These are phyloP conservation scores for Wickerhamomyces hampshirensis DNA, from an alignment of 805 yeast species.

Conservation along the genomic window DNA sequence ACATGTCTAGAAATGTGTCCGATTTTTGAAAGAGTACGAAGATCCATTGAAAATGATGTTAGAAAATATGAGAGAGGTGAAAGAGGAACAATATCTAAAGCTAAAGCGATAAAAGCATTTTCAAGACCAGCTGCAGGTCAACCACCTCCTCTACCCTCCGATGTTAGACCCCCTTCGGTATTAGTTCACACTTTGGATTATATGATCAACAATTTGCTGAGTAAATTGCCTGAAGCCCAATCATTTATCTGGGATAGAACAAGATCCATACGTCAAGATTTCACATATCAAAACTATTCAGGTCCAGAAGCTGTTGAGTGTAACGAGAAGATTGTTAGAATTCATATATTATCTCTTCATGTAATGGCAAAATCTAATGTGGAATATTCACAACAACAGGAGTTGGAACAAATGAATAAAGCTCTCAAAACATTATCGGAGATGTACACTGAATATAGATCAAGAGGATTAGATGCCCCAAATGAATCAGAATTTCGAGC, in stretches of 20 bases:
- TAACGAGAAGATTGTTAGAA: slow-evolving; percentile 84
- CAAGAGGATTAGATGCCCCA: slow-evolving; percentile 61
- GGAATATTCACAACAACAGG: slow-evolving; percentile 92
- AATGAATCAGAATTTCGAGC: slow-evolving; percentile 94
- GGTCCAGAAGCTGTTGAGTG: slow-evolving; percentile 95
- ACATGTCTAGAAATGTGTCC: slow-evolving; percentile 96
- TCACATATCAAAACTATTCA: slow-evolving; percentile 88
- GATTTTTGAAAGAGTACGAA: slow-evolving; percentile 79
- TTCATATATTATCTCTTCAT: slow-evolving; percentile 79
- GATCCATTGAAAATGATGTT: slow-evolving; percentile 84
- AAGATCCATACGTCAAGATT: slow-evolving; percentile 93
- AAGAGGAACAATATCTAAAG: slow-evolving; percentile 51
- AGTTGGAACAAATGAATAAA: slow-evolving; percentile 88
- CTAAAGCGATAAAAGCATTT: slow-evolving; percentile 80
- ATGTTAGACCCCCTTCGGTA: slow-evolving; percentile 88
- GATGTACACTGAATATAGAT: slow-evolving; percentile 75
- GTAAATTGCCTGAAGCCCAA: slow-evolving; percentile 75
- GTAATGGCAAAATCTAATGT: slow-evolving; percentile 69
- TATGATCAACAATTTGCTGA: slow-evolving; percentile 58
- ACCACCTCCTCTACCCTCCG: slow-evolving; percentile 96
- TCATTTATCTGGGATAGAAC: slow-evolving; percentile 97
- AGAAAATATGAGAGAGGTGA: slow-evolving; percentile 66
- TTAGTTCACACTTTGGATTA: slow-evolving; percentile 64
- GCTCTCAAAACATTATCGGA: slow-evolving; percentile 85
- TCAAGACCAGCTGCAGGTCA: slow-evolving; percentile 98